Percentiles rank a stretch among this genome's conserved stretches.
Evolutionary conservation across 768 basidiomycete genomes (phyloP).

Genomic region (Tylopilus rubrobrunneus): DNA sequence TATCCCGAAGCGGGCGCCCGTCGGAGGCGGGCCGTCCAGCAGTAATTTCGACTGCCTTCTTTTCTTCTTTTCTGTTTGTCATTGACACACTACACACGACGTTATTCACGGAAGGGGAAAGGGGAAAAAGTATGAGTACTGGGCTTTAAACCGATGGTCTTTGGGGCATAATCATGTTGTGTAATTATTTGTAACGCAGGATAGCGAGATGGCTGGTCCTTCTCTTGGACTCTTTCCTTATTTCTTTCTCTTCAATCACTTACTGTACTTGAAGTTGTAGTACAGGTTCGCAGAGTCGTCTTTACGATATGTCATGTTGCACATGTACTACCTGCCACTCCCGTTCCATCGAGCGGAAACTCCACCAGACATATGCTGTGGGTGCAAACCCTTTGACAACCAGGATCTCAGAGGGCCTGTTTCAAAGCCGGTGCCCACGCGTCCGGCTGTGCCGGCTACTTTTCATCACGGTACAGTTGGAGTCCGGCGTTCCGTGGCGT

Average conservation of each 20-base stretch:
- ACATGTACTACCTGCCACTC: not conserved
- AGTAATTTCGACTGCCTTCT: not conserved
- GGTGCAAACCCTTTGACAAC: not conserved
- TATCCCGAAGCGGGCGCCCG: conserved; percentile 24
- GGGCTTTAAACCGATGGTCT: not conserved
- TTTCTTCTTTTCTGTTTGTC: not conserved
- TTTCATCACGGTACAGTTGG: conserved; percentile 1
- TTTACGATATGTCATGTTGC: not conserved
- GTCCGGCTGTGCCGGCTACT: not conserved
- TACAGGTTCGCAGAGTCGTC: not conserved
- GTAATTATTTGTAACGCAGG: conserved; percentile 22
- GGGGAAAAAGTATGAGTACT: conserved; percentile 16
- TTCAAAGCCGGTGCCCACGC: not conserved
- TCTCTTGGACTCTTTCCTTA: conserved; percentile 7
- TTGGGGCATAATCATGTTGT: conserved; percentile 11
- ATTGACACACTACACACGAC: not conserved
- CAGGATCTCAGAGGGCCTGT: not conserved
- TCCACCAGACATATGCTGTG: not conserved
- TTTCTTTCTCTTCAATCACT: not conserved
- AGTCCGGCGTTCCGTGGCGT: not conserved
- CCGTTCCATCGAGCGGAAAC: not conserved
- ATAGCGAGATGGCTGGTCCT: conserved; percentile 14
- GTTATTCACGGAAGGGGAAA: not conserved
- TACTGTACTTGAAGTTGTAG: not conserved
- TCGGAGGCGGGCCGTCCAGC: conserved; percentile 12